Base-by-base conservation (phyloP, 208 protist species). In the Acanthamoeba rhysodes region DNA sequence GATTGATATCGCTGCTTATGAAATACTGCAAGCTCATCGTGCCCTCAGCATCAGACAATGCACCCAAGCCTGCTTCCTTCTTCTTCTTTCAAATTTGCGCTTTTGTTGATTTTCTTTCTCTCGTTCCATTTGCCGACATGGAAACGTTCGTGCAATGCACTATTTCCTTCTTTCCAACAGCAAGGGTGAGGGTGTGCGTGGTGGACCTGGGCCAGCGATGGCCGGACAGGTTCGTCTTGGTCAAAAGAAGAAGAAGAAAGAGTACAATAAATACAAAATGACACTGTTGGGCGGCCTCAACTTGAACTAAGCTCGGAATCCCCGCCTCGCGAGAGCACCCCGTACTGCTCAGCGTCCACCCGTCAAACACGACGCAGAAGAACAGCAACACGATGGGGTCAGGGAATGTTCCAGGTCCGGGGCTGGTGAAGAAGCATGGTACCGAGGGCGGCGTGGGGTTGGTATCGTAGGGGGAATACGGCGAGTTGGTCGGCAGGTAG, bases 401-500 rank as follows among this genome's bases (percentile, higher is more conserved):
- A 24, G 4, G 55, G 14, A 59, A 22, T 59, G 55, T 18, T 14
- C 24, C 7, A 64, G 16, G 20, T 9, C 57, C n/a, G n/a, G n/a
- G n/a, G 4, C 20, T 14, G n/a, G 62, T 32, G n/a, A 27, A 70
- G 62, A 22, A 29, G 16, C 16, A 22, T 27, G 24, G n/a, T 80
- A 80, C 72, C 32, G 72, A 80, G 14, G 72, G 72, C 7, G 72
- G 72, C 20, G 72, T 80, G 32, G 80, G 80, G 16, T 55, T 90
- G 80, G 80, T 90, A 5, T 90, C 53, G 48, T 90, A 90, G 50
- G 80, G 80, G 6, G 80, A 90, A 37, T 90, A 90, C 6, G 80
- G 80, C 45, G 80, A 90, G 50, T 90, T 64, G 24, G 50, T 3
- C 20, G 72, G 72, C 45, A 90, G 27, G 50, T 32, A 90, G 80